These are phyloP conservation scores for Stachybotrys chartarum DNA, from an alignment of 2,329 filamentous ascomycete species.

Conservation along the genomic window DNA sequence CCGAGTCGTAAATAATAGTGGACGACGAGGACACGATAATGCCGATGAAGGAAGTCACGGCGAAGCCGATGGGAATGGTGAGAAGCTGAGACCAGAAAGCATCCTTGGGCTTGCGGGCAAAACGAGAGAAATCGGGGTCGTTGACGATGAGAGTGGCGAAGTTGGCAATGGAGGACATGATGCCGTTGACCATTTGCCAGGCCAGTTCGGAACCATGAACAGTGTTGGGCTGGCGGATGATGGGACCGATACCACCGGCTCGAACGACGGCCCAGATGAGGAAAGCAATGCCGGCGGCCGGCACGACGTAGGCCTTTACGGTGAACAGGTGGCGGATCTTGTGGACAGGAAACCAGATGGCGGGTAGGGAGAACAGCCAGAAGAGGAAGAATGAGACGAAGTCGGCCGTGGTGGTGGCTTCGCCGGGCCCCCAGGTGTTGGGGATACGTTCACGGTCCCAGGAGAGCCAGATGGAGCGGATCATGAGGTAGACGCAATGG, in stretches of 20 bases:
- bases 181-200: conserved; percentile 77
- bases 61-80: conserved; percentile 65
- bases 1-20: conserved; percentile 52
- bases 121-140: conserved; percentile 79
- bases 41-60: conserved; percentile 76
- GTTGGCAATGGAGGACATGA: conserved; percentile 87
- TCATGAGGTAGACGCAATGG: conserved; percentile 82
- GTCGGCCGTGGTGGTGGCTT: conserved; percentile 66
- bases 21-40: conserved; percentile 72
- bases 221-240: conserved; percentile 61
- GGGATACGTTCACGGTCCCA: conserved; percentile 54
- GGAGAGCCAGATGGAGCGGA: conserved; percentile 71
- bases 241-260: conserved; percentile 76
- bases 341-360: conserved; percentile 85
- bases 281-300: conserved; percentile 74
- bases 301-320: conserved; percentile 79
- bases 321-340: conserved; percentile 87
- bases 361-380: conserved; percentile 72
- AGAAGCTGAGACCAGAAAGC: conserved; percentile 75
- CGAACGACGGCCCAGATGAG: conserved; percentile 81
- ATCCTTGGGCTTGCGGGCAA: conserved; percentile 67
- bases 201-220: conserved; percentile 61
- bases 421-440: conserved; percentile 57
- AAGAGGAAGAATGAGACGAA: conserved; percentile 84
- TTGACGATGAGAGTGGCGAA: conserved; percentile 83